Base-by-base conservation (phyloP, 2,329 filamentous ascomycete species). In the Diaporthe sp. region DNA sequence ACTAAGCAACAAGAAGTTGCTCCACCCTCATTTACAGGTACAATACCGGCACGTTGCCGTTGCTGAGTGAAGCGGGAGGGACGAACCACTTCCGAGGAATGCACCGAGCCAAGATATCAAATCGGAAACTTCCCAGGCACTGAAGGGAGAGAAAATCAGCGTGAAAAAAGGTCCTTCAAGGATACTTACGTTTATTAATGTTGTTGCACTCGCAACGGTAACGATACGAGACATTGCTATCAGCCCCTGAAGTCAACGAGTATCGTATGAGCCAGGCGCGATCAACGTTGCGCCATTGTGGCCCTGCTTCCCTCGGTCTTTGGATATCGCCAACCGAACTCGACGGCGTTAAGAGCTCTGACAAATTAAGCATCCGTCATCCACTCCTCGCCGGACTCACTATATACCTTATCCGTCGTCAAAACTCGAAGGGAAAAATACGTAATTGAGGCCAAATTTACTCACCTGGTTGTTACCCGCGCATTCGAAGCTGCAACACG, bases 241-340 rank as follows among this genome's bases (percentile, higher is more conserved):
- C 9, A 30, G 32, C 63, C 63, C 47, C 63, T 53, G 63, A 25
- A 15, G 13, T 30, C n/a, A 10, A 37, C 32, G 4, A 50, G n/a
- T 53, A 53, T 68, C 63, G 44, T 39, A 68, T 68, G 63, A 53
- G 63, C 47, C 47, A 27, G 44, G 63, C 32, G 63, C 32, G 63
- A 53, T 68, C 63, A 12, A 15, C 47, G 47, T 68, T 12, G 25
- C 47, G 63, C 47, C 27, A 68, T 27, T 37, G 44, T 37, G 63
- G 47, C 32, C 59, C 44, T 17, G n/a, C 22, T 39, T 53, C 32
- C 32, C 53, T 68, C 47, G 47, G 63, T 4, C n/a, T 68, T 53
- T 68, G 37, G 6, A 66, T 27, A 15, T 68, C 13, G 7, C 32
- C 47, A 39, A 51, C 13, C 27, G 25, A 32, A 44, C 47, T 9